These are phyloP conservation scores for Ceratocystis harringtonii DNA, from an alignment of 2,329 filamentous ascomycete genomes.

Conservation along the genomic window DNA sequence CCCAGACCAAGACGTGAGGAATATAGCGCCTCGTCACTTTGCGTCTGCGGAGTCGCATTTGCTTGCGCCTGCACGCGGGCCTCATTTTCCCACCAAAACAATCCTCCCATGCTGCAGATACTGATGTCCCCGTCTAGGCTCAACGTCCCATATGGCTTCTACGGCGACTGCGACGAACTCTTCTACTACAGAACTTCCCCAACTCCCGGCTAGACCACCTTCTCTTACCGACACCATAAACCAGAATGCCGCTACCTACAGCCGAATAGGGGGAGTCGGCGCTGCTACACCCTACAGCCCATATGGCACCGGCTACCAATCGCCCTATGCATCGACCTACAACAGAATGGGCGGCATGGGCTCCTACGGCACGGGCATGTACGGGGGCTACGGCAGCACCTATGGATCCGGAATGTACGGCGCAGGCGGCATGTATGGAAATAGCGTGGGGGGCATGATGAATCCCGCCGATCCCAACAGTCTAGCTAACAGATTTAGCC, in stretches of 20 bases:
- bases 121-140: conserved; percentile 17
- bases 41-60: conserved; percentile 25
- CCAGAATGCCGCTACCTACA: conserved; percentile 75
- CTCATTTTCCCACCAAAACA: conserved; percentile 26
- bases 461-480: conserved; percentile 81
- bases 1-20: conserved; percentile 21
- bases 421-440: conserved; percentile 31
- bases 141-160: conserved; percentile 25
- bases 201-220: conserved; percentile 66
- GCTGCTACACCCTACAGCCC: conserved; percentile 33
- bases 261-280: conserved; percentile 32
- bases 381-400: conserved; percentile 23
- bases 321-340: conserved; percentile 30
- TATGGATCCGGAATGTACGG: conserved; percentile 32
- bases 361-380: conserved; percentile 28
- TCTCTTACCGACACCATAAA: conserved; percentile 68
- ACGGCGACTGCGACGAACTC: conserved; percentile 24
- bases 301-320: conserved; percentile 25
- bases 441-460: conserved; percentile 26
- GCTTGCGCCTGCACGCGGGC: conserved; percentile 22
- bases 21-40: conserved; percentile 28
- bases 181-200: conserved; percentile 38
- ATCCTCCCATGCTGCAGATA: conserved; percentile 7
- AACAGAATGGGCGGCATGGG: conserved; percentile 30
- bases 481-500: conserved; percentile 86